Conservation (phyloP, 2,329 filamentous ascomycete species). For the Massarina eburnea region DNA sequence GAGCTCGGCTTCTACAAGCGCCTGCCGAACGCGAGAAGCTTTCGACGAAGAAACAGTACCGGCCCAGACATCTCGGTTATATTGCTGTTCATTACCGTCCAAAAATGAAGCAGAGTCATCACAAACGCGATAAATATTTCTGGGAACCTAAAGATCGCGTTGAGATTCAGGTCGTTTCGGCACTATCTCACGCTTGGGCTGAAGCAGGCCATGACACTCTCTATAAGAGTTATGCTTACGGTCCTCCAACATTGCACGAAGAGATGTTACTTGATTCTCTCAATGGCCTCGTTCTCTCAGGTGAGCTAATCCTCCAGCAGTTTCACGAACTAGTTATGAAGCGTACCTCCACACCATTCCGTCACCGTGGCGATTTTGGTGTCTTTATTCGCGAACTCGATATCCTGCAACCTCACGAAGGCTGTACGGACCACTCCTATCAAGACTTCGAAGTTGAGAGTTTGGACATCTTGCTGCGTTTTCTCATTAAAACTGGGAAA, state of each 20-base stretch:
- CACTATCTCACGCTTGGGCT: constrained; percentile 29
- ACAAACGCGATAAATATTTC: not conserved
- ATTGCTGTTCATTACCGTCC: constrained; percentile 12
- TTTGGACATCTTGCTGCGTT: constrained; percentile 7
- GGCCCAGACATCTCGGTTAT: constrained; percentile 11
- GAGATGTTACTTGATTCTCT: constrained; percentile 14
- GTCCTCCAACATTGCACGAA: constrained; percentile 8
- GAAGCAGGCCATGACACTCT: constrained; percentile 31
- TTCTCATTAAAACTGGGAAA: constrained; percentile 2
- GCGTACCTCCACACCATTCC: constrained; percentile 7
- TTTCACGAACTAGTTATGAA: constrained; percentile 10
- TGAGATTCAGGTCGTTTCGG: constrained; percentile 35
- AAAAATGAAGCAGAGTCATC: constrained; percentile 6
- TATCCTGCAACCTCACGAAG: constrained; percentile 3
- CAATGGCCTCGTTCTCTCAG: constrained; percentile 13
- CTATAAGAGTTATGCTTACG: constrained; percentile 25
- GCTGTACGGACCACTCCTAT: not conserved
- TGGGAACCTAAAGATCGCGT: constrained; percentile 7
- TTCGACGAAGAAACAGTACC: constrained; percentile 5
- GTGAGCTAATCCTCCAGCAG: constrained; percentile 18
- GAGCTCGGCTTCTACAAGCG: not conserved
- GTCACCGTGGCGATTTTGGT: constrained; percentile 6
- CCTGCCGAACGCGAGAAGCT: not conserved
- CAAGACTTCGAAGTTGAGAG: constrained; percentile 5
- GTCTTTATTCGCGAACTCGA: constrained; percentile 8